These are phyloP conservation scores for Ogataea populi-albae DNA, from an alignment of 805 yeast genomes.

Conservation along the genomic window DNA sequence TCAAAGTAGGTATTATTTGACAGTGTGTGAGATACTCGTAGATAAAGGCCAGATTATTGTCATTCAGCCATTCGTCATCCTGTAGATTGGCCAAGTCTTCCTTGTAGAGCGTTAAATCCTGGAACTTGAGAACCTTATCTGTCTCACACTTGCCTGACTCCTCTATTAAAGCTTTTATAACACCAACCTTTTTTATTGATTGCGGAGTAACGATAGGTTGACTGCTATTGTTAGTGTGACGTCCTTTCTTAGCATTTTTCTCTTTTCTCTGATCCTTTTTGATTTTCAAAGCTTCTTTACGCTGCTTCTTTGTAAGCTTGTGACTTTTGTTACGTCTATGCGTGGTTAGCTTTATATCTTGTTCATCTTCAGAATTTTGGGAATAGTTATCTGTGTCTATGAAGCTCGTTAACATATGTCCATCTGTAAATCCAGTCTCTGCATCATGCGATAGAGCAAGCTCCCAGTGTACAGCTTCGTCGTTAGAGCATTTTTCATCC, in stretches of 20 bases:
- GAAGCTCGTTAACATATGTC: too few relatives aligned
- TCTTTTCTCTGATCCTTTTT: conserved; percentile 14
- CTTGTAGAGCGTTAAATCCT: conserved; percentile 55
- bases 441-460: too few relatives aligned
- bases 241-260: conserved; percentile 4
- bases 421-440: too few relatives aligned
- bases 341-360: too few relatives aligned
- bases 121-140: conserved; percentile 43
- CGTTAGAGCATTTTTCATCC: too few relatives aligned
- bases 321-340: too few relatives aligned
- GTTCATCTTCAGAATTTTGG: too few relatives aligned
- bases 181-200: conserved; percentile 8
- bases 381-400: too few relatives aligned
- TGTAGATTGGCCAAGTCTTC: conserved; percentile 56
- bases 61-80: conserved; percentile 73
- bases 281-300: too few relatives aligned
- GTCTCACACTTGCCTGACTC: conserved; percentile 17
- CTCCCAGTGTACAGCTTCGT: too few relatives aligned
- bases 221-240: conserved; percentile 5
- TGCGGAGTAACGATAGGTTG: background rate
- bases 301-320: too few relatives aligned
- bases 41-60: conserved; percentile 61
- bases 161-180: conserved; percentile 15
- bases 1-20: conserved; percentile 26
- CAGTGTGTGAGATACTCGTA: conserved; percentile 52